Conservation (phyloP, 2,329 filamentous ascomycete genomes). For the Coleophoma crateriformis region DNA sequence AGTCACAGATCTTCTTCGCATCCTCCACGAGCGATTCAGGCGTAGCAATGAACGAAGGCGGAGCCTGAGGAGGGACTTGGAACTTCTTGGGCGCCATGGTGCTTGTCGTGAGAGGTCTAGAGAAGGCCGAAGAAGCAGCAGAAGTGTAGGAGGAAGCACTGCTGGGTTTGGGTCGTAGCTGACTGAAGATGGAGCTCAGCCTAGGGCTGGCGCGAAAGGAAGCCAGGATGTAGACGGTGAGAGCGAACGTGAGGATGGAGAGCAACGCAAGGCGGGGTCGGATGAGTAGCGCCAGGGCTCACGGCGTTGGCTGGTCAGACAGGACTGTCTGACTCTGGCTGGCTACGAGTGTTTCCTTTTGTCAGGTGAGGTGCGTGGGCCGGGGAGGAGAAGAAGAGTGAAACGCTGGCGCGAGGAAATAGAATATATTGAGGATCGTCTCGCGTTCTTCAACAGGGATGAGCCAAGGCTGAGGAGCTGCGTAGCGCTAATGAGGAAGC, state of each 20-base stretch:
- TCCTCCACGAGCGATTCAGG: conserved; percentile 62
- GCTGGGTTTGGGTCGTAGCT: conserved; percentile 36
- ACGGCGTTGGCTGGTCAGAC: not conserved
- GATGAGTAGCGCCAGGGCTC: not conserved
- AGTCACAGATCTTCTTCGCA: conserved; percentile 62
- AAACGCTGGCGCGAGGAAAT: too few species aligned
- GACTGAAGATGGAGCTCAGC: conserved; percentile 50
- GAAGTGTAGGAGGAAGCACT: conserved; percentile 6
- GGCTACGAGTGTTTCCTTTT: too few species aligned
- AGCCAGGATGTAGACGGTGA: conserved; percentile 60
- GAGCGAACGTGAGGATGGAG: conserved; percentile 33
- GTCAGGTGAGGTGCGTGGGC: too few species aligned
- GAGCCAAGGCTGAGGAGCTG: too few species aligned
- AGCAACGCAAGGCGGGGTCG: not conserved
- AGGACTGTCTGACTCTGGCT: too few species aligned
- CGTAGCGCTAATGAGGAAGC: too few species aligned
- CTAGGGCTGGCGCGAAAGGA: conserved; percentile 40
- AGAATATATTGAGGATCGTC: too few species aligned
- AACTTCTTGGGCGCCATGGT: conserved; percentile 64
- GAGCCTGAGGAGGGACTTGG: conserved; percentile 69
- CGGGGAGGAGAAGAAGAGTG: too few species aligned
- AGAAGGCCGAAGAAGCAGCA: not conserved
- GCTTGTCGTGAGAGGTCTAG: conserved; percentile 36
- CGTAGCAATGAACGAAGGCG: conserved; percentile 72
- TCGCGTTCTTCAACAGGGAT: too few species aligned